Percentiles rank a stretch among this genome's conserved stretches.
Conservation (phyloP, 2,329 filamentous ascomycete genomes). For the Clonostachys sp. region DNA sequence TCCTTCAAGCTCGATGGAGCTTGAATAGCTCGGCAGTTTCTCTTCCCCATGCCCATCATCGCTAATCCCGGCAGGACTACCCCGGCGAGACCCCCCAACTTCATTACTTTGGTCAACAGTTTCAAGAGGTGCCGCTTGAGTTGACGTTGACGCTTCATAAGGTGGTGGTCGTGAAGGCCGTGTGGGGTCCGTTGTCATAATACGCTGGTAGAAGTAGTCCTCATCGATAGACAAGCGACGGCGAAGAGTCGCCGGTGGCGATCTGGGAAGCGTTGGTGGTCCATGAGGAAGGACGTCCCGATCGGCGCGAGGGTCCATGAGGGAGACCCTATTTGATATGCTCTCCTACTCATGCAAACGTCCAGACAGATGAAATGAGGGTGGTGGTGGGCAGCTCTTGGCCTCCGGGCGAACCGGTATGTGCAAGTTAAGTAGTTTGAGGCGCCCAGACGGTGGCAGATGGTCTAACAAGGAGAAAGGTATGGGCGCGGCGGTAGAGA, state of each 20-base stretch:
- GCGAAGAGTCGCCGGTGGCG: constrained; percentile 29
- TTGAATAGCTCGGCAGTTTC: constrained; percentile 51
- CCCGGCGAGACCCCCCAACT: too few relatives aligned
- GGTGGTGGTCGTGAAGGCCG: constrained; percentile 42
- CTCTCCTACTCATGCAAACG: constrained; percentile 1
- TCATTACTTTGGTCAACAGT: constrained; percentile 1
- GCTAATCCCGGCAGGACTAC: not conserved
- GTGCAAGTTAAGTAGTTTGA: too few relatives aligned
- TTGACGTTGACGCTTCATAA: constrained; percentile 21
- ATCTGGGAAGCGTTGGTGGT: constrained; percentile 18
- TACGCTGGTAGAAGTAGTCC: constrained; percentile 46
- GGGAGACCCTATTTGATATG: constrained; percentile 15
- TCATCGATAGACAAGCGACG: constrained; percentile 50
- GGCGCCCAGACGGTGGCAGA: too few relatives aligned
- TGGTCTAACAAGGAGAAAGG: too few relatives aligned
- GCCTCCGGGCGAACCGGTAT: too few relatives aligned
- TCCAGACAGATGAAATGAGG: too few relatives aligned
- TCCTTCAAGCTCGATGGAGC: constrained; percentile 48
- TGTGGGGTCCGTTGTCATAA: constrained; percentile 39
- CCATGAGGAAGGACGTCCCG: constrained; percentile 16
- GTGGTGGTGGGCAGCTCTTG: too few relatives aligned
- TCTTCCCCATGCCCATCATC: constrained; percentile 29
- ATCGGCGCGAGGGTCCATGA: constrained; percentile 25
- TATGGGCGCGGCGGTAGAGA: too few relatives aligned
- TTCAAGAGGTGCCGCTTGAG: constrained; percentile 1